Base-by-base conservation (phyloP, 352 stramenopile genomes). In the Pythium graminicola region DNA sequence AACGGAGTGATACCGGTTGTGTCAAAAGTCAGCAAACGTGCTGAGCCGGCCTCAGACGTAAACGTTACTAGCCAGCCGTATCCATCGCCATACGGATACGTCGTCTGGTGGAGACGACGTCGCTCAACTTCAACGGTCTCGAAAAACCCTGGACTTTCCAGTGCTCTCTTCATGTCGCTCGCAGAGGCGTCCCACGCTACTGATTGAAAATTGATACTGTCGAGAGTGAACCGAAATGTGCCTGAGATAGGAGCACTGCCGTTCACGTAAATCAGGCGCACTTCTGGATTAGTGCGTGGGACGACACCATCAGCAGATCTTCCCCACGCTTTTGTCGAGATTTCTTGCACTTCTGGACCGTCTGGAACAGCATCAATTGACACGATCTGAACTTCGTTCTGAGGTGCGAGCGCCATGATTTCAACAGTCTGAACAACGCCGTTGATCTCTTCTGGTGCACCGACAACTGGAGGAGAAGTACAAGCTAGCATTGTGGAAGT, bases 11-110 rank as follows among this genome's bases (percentile, higher is more conserved):
- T 61, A 26, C 24, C 54, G 3, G 11, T 56, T 3, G 52, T 59
- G n/a, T 69, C 55, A 33, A 73, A 79, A 17, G 51, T 33, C 20
- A 72, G 35, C 10, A 59, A 33, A 19, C 54, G 56, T 3, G 60
- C 51, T 2, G 56, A 24, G 10, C 50, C 70, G 22, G 66, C 65
- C 40, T 79, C 67, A 1, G 72, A 78, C 3, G 57, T 40, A 52
- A 80, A 83, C 8, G 67, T 73, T 5, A 83, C 60, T 24, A 74
- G 31, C 69, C 67, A 83, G 10, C 64, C 72, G 46, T 75, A 79
- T 11, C 72, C 72, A 60, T 76, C 67, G 17, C 64, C 67, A 42
- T 54, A 68, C 2, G 62, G 49, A 52, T 64, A 67, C 11, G n/a
- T 4, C 4, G 67, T 72, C 10, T 61, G 49, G 13, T 65, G 54